phyloP scores from a whole-genome alignment of 768 basidiomycete species.

The Crucibulum laeve region DNA sequence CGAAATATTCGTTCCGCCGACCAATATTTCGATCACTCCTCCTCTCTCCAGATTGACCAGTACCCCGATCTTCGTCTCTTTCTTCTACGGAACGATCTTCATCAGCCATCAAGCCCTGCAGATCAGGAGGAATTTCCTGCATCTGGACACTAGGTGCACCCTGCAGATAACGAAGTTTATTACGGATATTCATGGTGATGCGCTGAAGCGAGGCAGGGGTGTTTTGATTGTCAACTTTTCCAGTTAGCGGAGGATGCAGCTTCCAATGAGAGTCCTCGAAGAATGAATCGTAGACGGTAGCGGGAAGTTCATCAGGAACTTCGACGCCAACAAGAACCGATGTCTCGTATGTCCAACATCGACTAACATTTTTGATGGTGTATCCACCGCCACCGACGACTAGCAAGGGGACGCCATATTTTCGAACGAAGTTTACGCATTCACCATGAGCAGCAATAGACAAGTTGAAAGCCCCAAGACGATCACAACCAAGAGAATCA shows the following conservation, averaged over 20 bases:
- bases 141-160: slow-evolving; percentile 96
- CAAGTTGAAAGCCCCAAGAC: slow-evolving; percentile 95
- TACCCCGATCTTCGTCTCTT: slow-evolving; percentile 62
- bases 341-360: slow-evolving; percentile 99
- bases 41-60: slow-evolving; percentile 51
- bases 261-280: slow-evolving; percentile 91
- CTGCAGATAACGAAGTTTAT: slow-evolving; percentile 86
- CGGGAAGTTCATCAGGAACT: slow-evolving; percentile 84
- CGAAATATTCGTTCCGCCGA: slow-evolving; percentile 71
- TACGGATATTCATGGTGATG: slow-evolving; percentile 81
- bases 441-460: slow-evolving; percentile 97
- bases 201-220: slow-evolving; percentile 77
- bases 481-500: slow-evolving; percentile 91
- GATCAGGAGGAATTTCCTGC: slow-evolving; percentile 93
- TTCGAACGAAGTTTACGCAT: slow-evolving; percentile 95
- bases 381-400: slow-evolving; percentile 96
- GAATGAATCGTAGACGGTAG: slow-evolving; percentile 88
- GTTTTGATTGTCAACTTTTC: slow-evolving; percentile 92
- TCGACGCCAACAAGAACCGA: slow-evolving; percentile 81
- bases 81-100: slow-evolving; percentile 69
- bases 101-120: slow-evolving; percentile 71
- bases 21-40: slow-evolving; percentile 48
- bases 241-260: slow-evolving; percentile 88
- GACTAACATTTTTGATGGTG: slow-evolving; percentile 92
- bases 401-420: slow-evolving; percentile 85